Evolutionary conservation across 176 grass and related monocot genomes (phyloP).

Genomic region (Rhipidocladum racemiflorum): DNA sequence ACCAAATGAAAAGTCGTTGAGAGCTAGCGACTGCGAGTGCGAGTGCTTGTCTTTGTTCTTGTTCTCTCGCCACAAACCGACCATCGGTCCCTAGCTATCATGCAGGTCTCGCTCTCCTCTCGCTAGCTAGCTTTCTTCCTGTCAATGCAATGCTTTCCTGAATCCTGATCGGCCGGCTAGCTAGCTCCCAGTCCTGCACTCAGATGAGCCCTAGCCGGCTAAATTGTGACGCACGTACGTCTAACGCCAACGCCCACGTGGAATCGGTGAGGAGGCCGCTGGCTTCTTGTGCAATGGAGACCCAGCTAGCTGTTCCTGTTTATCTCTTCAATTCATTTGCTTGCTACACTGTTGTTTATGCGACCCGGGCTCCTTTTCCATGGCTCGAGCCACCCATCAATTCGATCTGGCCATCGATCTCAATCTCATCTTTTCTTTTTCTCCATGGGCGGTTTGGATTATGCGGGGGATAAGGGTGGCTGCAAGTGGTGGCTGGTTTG

Average conservation of each 20-base stretch:
- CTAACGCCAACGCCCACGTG: neutral
- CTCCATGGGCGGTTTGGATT: neutral
- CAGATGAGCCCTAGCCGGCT: neutral
- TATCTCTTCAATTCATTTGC: neutral
- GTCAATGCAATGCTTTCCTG: no score
- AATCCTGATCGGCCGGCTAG: no score
- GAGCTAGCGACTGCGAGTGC: neutral
- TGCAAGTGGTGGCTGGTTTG: neutral
- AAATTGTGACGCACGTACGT: neutral
- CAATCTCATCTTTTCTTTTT: neutral
- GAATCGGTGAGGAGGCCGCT: neutral
- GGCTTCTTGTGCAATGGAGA: neutral
- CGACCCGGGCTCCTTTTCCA: slow-evolving; percentile 16
- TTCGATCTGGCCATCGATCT: slow-evolving; percentile 3
- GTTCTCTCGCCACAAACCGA: slow-evolving; percentile 19
- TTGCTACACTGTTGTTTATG: neutral
- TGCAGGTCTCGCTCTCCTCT: neutral
- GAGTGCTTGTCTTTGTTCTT: slow-evolving; percentile 21
- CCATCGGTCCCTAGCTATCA: neutral
- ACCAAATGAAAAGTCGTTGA: neutral
- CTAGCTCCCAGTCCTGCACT: neutral
- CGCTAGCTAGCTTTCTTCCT: neutral
- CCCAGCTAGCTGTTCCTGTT: neutral
- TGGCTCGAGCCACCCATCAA: neutral
- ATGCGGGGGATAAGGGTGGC: slow-evolving; percentile 7